Conservation (phyloP, 163 green algal genomes). For the Prototheca stagnorum region DNA sequence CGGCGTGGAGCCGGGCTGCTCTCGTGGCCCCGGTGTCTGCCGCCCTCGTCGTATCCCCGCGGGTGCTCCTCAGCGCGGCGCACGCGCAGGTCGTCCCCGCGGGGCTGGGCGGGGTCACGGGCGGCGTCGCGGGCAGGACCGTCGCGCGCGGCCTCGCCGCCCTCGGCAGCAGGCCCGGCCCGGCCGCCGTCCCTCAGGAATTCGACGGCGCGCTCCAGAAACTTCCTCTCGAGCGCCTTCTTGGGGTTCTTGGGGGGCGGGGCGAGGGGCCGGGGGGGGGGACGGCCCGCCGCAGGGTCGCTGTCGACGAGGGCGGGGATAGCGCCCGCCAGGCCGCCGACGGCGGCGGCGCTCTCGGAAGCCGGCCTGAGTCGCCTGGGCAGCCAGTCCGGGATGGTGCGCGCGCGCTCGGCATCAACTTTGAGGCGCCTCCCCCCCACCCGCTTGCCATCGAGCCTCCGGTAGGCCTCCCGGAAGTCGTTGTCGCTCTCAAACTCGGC, state of each 20-base stretch:
- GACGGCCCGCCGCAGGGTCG: too few relatives aligned
- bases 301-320: too few relatives aligned
- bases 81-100: not conserved
- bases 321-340: too few relatives aligned
- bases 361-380: constrained; percentile 53
- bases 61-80: not conserved
- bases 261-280: too few relatives aligned
- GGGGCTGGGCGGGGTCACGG: not conserved
- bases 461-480: constrained; percentile 88
- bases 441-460: constrained; percentile 58
- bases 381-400: constrained; percentile 68
- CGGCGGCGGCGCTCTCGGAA: too few relatives aligned
- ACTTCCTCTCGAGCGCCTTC: constrained; percentile 4
- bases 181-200: not conserved
- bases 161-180: not conserved
- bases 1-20: too few relatives aligned
- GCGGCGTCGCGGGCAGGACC: too few relatives aligned
- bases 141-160: not conserved
- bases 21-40: too few relatives aligned
- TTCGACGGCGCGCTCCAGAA: constrained; percentile 4
- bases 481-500: constrained; percentile 78
- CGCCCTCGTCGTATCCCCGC: too few relatives aligned
- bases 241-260: constrained; percentile 22
- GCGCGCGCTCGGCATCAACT: constrained; percentile 75
- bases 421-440: constrained; percentile 58